A percentile compares a stretch with the other conserved stretches of the same genome.
These are phyloP conservation scores for Fusarium sp. DNA, from an alignment of 2,329 filamentous ascomycete species.

Conservation along the genomic window DNA sequence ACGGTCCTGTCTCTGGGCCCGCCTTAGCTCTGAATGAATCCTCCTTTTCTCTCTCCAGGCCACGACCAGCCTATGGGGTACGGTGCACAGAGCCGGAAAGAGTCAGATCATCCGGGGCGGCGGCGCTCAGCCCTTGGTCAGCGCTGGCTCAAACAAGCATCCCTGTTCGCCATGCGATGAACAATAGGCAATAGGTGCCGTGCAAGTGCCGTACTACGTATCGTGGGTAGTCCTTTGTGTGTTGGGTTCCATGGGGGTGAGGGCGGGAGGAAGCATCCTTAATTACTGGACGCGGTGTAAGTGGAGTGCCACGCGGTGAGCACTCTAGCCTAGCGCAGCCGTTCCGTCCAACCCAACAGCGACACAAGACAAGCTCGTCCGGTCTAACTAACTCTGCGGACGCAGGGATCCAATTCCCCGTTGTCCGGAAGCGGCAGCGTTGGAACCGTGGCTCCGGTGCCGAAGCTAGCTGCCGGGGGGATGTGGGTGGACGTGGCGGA, in stretches of 20 bases:
- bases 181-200: conserved; percentile 26
- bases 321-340: neutral
- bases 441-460: conserved; percentile 44
- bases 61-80: conserved; percentile 15
- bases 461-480: conserved; percentile 34
- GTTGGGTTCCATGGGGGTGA: neutral
- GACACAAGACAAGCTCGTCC: conserved; percentile 4
- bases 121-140: conserved; percentile 15
- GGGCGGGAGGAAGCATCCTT: conserved; percentile 3
- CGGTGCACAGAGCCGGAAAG: conserved; percentile 31
- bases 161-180: conserved; percentile 36
- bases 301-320: conserved; percentile 18
- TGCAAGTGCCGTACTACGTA: conserved; percentile 28
- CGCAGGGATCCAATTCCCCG: conserved; percentile 38
- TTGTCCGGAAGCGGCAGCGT: conserved; percentile 37
- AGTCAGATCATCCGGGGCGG: conserved; percentile 29
- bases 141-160: conserved; percentile 24
- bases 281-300: conserved; percentile 13
- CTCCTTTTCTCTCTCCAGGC: conserved; percentile 18
- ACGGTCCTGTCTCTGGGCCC: conserved; percentile 34
- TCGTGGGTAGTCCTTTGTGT: neutral
- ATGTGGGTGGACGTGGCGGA: conserved; percentile 30
- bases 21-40: conserved; percentile 30
- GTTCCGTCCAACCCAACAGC: neutral
- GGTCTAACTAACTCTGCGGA: conserved; percentile 20